Base-by-base conservation (phyloP, 208 protist genomes). In the Porcisia deanei region DNA sequence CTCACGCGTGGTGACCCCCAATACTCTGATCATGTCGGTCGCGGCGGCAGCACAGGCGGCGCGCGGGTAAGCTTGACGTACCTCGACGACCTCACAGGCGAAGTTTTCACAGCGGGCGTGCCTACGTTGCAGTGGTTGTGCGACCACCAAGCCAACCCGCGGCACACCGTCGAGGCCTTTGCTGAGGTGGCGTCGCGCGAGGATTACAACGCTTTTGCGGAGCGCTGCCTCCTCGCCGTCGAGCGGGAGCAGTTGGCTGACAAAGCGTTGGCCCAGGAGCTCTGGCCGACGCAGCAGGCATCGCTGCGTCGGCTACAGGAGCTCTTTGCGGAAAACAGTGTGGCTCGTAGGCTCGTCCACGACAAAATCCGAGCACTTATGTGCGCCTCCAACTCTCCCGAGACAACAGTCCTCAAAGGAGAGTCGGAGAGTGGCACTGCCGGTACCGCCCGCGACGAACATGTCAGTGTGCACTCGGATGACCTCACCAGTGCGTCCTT, bases 121-220 rank as follows among this genome's bases (percentile, higher is more conserved):
- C 57, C 76, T 65, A 89, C 84, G 68, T 75, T 89, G 73, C 72
- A 89, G 71, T 91, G 87, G 89, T 77, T 94, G 58, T 79, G 71
- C 45, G 79, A 80, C 52, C 81, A 76, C 22, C 70, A 75, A 16
- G 76, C 79, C 41, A 66, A 77, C 41, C 70, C 75, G 43, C 71
- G 75, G 14, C 64, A 65, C 37, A 78, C 73, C 10, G 61, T 89
- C 39, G 77, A 82, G 55, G 90, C 88, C 22, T 97, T 94, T 85
- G 90, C 86, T 14, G 90, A 96, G 76, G 84, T 97, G 45, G 90
- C 90, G 45, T 96, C 94, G 22, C 88, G 91, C 6, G 71, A 73
- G 16, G 91, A 95, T 70, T 97, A 94, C 81, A 91, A 88, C 75
- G 73, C 71, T 8, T 96, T 97, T 73, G 75, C 94, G 58, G 85